Conservation (phyloP, 768 basidiomycete species). For the Austroboletus eburneus region DNA sequence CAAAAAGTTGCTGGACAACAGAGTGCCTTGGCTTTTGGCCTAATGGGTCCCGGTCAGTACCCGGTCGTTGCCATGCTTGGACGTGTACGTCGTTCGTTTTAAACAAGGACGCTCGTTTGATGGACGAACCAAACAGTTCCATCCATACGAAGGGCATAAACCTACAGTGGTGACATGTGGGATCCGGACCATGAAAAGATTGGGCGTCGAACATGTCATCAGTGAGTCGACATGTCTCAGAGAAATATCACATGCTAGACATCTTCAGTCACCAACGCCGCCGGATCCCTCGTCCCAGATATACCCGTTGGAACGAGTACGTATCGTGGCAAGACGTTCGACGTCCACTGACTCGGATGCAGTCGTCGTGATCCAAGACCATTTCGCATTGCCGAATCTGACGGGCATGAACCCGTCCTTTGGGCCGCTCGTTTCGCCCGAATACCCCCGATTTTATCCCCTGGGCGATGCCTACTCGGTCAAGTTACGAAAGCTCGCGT, state of each 20-base stretch:
- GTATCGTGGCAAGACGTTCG: constrained; percentile 18
- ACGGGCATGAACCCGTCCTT: constrained; percentile 77
- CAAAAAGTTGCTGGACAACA: constrained; percentile 74
- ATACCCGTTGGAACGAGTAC: constrained; percentile 79
- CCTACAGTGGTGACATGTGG: constrained; percentile 71
- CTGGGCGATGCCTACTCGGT: constrained; percentile 81
- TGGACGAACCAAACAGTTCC: constrained; percentile 69
- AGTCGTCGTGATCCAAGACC: constrained; percentile 86
- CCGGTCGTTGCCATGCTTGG: constrained; percentile 91
- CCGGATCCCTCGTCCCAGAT: constrained; percentile 71
- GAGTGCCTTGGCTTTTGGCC: constrained; percentile 76
- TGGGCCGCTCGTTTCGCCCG: constrained; percentile 58
- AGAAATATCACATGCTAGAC: not conserved
- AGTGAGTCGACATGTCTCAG: constrained; percentile 43
- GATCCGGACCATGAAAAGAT: constrained; percentile 69
- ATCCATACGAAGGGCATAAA: constrained; percentile 80
- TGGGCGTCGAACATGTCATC: constrained; percentile 74
- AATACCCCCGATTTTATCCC: constrained; percentile 74
- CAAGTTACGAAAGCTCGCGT: constrained; percentile 63
- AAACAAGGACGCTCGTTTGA: too few species aligned
- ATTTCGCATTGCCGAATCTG: constrained; percentile 75
- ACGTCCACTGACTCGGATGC: constrained; percentile 5
- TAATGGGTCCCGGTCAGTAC: constrained; percentile 59
- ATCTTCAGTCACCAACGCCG: constrained; percentile 77
- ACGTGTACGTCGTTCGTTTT: constrained; percentile 66